phyloP scores from a whole-genome alignment of 202 grass and related monocot genomes.

The Miscanthus sacchariflorus region DNA sequence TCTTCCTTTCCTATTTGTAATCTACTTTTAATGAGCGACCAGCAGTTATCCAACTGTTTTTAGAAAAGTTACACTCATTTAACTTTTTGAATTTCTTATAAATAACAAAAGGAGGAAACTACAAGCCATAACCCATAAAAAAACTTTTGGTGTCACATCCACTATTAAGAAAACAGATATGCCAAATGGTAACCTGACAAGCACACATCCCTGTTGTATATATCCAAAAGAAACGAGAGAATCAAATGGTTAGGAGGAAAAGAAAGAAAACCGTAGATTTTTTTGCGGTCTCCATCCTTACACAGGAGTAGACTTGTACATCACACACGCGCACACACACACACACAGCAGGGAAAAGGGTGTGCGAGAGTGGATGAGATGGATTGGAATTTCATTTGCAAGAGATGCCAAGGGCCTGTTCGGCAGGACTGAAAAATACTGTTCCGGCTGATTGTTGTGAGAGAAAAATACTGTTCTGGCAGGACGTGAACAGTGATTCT shows the following conservation, averaged over 20 bases:
- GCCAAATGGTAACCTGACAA: slow-evolving; percentile 36
- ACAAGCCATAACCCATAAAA: neutral
- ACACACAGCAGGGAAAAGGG: neutral
- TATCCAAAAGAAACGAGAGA: slow-evolving; percentile 21
- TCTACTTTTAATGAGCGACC: neutral
- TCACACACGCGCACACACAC: slow-evolving; percentile 7
- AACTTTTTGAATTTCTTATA: neutral
- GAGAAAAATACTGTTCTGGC: too few relatives aligned
- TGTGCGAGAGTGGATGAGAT: slow-evolving; percentile 6
- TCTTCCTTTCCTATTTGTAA: neutral
- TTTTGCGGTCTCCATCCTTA: slow-evolving; percentile 30
- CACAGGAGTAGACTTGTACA: slow-evolving; percentile 30
- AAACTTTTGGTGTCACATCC: slow-evolving; percentile 31
- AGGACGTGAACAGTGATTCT: too few relatives aligned
- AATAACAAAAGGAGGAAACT: neutral
- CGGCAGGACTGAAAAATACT: too few relatives aligned
- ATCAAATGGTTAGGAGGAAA: neutral
- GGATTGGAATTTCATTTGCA: slow-evolving; percentile 33
- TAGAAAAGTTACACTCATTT: slow-evolving; percentile 14
- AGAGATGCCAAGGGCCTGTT: slow-evolving; percentile 25
- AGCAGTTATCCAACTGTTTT: neutral
- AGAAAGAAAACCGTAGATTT: neutral
- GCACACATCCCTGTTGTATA: slow-evolving; percentile 13
- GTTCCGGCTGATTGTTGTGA: too few relatives aligned
- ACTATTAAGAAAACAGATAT: neutral